These are phyloP conservation scores for Coemansia sp. DNA, from an alignment of 192 early-diverging fungal genomes.

Conservation along the genomic window DNA sequence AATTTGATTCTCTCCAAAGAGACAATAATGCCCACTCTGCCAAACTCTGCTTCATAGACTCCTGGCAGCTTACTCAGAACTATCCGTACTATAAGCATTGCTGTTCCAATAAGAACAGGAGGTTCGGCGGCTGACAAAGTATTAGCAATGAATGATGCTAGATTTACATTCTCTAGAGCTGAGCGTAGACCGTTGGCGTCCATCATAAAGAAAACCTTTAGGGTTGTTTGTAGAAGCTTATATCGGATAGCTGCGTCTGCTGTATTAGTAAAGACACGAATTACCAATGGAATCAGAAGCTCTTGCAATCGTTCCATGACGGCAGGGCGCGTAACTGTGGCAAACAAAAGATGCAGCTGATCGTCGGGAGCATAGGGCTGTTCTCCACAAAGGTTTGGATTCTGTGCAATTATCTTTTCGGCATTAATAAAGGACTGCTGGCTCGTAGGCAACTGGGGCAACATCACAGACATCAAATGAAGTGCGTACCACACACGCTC, in stretches of 20 bases:
- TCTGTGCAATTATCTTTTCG: constrained; percentile 8
- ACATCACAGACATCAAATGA: constrained; percentile 19
- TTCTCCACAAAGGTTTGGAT: background rate
- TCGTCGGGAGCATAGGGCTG: background rate
- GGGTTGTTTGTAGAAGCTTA: constrained; percentile 61
- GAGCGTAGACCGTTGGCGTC: constrained; percentile 46
- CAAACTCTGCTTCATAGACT: constrained; percentile 60
- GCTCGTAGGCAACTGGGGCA: constrained; percentile 26
- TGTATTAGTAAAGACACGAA: constrained; percentile 70
- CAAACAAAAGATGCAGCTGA: constrained; percentile 4
- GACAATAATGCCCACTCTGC: constrained; percentile 73
- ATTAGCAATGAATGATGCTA: constrained; percentile 24
- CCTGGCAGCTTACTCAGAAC: constrained; percentile 66
- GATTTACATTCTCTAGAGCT: constrained; percentile 46
- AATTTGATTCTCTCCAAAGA: constrained; percentile 58
- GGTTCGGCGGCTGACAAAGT: constrained; percentile 20
- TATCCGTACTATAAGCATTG: constrained; percentile 56
- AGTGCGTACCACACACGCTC: constrained; percentile 39
- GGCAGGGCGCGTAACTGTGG: constrained; percentile 8
- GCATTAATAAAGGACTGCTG: background rate
- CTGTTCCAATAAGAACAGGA: constrained; percentile 22
- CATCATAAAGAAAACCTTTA: constrained; percentile 58
- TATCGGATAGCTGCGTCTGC: constrained; percentile 67
- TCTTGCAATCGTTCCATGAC: constrained; percentile 29
- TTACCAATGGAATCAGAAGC: constrained; percentile 66